Evolutionary conservation across 345 rosid species (phyloP).

Genomic region (Eucalyptus fibrosa): DNA sequence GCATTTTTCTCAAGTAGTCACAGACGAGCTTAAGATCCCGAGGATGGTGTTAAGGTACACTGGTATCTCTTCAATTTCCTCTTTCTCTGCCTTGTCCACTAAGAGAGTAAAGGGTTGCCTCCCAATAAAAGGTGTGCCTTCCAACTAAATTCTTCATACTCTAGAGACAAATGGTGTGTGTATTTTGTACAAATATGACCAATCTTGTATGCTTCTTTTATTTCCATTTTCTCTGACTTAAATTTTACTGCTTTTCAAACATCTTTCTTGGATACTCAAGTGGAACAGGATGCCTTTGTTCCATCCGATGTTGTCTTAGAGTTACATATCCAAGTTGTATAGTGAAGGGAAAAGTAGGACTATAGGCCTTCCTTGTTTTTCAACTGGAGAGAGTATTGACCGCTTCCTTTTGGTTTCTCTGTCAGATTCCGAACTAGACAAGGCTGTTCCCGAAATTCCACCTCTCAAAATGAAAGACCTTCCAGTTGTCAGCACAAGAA

Average conservation of each 20-base stretch:
- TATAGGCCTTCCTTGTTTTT: neutral
- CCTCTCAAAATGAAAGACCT: constrained; percentile 28
- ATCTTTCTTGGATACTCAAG: neutral
- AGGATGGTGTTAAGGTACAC: constrained; percentile 31
- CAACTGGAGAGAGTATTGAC: neutral
- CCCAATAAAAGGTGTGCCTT: constrained; percentile 7
- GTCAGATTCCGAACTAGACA: constrained; percentile 8
- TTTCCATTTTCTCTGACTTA: neutral
- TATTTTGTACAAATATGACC: neutral
- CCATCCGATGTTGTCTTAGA: too few species aligned
- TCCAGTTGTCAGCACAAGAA: neutral
- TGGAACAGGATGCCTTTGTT: neutral
- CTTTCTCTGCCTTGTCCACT: constrained; percentile 5
- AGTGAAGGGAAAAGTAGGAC: neutral
- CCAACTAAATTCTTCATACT: neutral
- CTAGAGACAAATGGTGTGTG: neutral
- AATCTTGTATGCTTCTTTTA: neutral
- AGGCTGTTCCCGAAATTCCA: constrained; percentile 2
- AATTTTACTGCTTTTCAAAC: neutral
- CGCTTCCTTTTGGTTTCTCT: neutral
- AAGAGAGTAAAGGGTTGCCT: constrained; percentile 4
- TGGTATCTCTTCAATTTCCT: constrained; percentile 12
- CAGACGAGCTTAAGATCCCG: constrained; percentile 17
- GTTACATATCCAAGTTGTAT: too few species aligned
- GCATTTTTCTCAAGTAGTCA: constrained; percentile 18